A percentile compares a stretch with the other conserved stretches of the same genome.
These are phyloP conservation scores for Spinacia oleracea DNA, from an alignment of 179 eudicot genomes.

Conservation along the genomic window DNA sequence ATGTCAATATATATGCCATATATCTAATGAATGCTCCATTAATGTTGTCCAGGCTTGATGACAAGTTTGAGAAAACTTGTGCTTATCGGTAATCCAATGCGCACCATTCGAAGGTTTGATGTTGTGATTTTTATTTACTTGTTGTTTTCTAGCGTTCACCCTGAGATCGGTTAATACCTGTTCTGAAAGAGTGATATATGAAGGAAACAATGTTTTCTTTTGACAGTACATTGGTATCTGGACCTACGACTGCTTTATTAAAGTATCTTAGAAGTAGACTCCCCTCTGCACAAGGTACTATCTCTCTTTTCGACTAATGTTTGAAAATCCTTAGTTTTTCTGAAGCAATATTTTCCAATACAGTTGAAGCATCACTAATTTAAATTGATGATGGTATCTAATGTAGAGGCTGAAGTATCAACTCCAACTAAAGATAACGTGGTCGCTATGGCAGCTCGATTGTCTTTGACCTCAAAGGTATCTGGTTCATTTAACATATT, in stretches of 20 bases:
- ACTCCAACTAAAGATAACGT: constrained; percentile 69
- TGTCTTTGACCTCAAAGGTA: constrained; percentile 87
- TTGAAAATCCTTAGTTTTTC: not conserved
- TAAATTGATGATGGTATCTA: constrained; percentile 21
- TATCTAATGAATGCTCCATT: constrained; percentile 8
- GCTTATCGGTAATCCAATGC: constrained; percentile 86
- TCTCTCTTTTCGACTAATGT: not conserved
- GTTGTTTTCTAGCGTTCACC: constrained; percentile 6
- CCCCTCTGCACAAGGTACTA: constrained; percentile 70
- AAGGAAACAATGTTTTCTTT: constrained; percentile 17
- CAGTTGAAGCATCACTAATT: not conserved
- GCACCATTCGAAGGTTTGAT: constrained; percentile 83
- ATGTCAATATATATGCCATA: not conserved
- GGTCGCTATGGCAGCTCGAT: constrained; percentile 72
- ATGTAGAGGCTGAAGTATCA: constrained; percentile 54
- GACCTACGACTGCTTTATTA: constrained; percentile 85
- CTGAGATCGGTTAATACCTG: not conserved
- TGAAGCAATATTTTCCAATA: constrained; percentile 3
- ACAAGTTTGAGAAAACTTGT: constrained; percentile 83
- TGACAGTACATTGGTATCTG: constrained; percentile 73
- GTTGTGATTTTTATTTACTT: constrained; percentile 16
- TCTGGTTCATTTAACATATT: not conserved
- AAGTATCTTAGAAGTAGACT: constrained; percentile 89
- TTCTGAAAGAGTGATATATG: not conserved
- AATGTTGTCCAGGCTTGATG: constrained; percentile 60